Evolutionary conservation across 2,329 filamentous ascomycete species (phyloP), one percentile per base, ranked within the genome.

Genomic region (Sclerotiophoma versabilis): DNA sequence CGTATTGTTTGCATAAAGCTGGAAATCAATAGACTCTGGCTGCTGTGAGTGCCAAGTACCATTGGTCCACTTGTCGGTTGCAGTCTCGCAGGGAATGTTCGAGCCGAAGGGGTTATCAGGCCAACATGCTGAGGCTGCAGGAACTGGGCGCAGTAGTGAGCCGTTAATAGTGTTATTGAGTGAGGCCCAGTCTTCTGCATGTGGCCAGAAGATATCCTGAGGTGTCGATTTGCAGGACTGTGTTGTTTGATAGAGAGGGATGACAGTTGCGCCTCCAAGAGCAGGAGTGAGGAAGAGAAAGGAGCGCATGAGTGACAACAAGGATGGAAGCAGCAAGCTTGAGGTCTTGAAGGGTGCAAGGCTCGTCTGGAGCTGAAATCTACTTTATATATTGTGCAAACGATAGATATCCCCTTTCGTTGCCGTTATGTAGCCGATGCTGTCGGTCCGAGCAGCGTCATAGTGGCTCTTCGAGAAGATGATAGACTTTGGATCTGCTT

Each of bases 1-100:
- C 0, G 73, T 71, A 17, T 74, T 69, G 46, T 75, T 74, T 0
- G 68, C 62, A 36, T 61, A 74, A 7, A 75, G 56, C 0, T 63
- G 61, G 30, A 64, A 71, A 15, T 65, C 66, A 36, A 73, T 68
- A 2, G 65, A 68, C 26, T 76, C 74, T 0, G 74, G 73, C 29
- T 60, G 63, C 4, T 43, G n/a, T 0, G 69, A 58, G 30, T 75
- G 73, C 52, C 69, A 75, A 4, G 57, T 44, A 0, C 64, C 63
- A 11, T 65, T 69, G 0, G 52, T 52, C 74, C 73, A 76, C 27
- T 72, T 59, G 0, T 58, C 27, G 6, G 62, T 51, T 6, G 72
- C 67, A 0, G 39, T 45, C 0, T 58, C 58, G 44, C 73, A 76
- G 5, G 60, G 51, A 3, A 62, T 25, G 1, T 60, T 4, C 4